A percentile compares a stretch with the other conserved stretches of the same genome.
These are phyloP conservation scores for Helenozyma baotianmanensis DNA, from an alignment of 805 yeast genomes.

Conservation along the genomic window DNA sequence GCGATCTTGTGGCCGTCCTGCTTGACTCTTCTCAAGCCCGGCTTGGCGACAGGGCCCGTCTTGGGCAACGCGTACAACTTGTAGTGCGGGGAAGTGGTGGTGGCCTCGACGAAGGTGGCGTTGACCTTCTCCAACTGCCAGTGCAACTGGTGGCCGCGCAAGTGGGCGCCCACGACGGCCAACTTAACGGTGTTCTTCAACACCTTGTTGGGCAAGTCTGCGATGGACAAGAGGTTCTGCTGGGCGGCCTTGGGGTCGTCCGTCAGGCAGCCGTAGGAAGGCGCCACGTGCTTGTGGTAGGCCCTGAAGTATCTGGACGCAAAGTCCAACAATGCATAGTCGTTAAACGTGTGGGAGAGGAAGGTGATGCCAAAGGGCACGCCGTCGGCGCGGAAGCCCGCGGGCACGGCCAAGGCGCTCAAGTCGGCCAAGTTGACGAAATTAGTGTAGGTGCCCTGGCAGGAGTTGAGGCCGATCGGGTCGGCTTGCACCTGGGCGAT, in stretches of 20 bases:
- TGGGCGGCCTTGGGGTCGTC: conserved; percentile 29
- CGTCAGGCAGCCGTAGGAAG: conserved; percentile 55
- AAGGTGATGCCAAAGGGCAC: conserved; percentile 89
- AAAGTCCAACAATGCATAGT: conserved; percentile 80
- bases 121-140: conserved; percentile 89
- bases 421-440: conserved; percentile 92
- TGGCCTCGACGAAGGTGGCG: conserved; percentile 63
- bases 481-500: conserved; percentile 67
- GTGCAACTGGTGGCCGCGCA: conserved; percentile 81
- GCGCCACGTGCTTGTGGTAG: conserved; percentile 39
- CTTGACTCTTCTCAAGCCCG: conserved; percentile 75
- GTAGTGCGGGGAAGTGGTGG: conserved; percentile 69
- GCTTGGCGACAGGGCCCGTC: conserved; percentile 79
- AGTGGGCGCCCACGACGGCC: conserved; percentile 97
- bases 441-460: conserved; percentile 97
- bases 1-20: conserved; percentile 56
- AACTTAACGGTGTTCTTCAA: conserved; percentile 43
- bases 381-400: conserved; percentile 79
- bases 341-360: conserved; percentile 76
- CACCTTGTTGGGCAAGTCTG: conserved; percentile 12
- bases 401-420: conserved; percentile 88
- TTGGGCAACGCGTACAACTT: conserved; percentile 79
- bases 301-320: conserved; percentile 66
- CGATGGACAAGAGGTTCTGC: conserved; percentile 11
- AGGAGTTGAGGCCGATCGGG: conserved; percentile 79